Percentiles rank a stretch among this genome's conserved stretches.
These are phyloP conservation scores for Agroathelia rolfsii DNA, from an alignment of 1,284 basidiomycete genomes.

Conservation along the genomic window DNA sequence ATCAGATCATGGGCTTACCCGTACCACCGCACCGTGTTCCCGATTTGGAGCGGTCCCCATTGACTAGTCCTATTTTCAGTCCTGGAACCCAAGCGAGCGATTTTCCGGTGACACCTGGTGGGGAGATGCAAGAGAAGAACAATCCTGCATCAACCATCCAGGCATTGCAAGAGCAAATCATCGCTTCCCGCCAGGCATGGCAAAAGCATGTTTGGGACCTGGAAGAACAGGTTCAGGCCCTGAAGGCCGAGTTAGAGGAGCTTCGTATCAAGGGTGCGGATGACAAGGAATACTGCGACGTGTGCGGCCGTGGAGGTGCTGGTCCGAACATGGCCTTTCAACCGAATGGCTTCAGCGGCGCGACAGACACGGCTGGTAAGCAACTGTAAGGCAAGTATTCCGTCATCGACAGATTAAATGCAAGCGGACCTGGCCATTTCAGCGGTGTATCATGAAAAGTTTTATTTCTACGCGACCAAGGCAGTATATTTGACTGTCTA, in stretches of 20 bases:
- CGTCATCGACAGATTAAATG: too few relatives aligned
- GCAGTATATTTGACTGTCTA: too few relatives aligned
- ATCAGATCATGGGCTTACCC: constrained; percentile 39
- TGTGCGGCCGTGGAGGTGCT: constrained; percentile 54
- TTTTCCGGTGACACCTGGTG: constrained; percentile 47
- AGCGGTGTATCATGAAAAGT: too few relatives aligned
- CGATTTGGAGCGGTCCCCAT: constrained; percentile 37
- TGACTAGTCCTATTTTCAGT: constrained; percentile 31
- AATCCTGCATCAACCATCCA: constrained; percentile 37
- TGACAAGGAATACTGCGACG: constrained; percentile 38
- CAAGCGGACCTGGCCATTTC: too few relatives aligned
- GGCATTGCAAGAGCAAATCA: constrained; percentile 53
- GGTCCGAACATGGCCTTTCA: too few relatives aligned
- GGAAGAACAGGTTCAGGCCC: constrained; percentile 60
- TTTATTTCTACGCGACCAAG: too few relatives aligned
- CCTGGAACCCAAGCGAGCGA: constrained; percentile 31
- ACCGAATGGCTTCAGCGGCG: too few relatives aligned
- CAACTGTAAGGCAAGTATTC: too few relatives aligned
- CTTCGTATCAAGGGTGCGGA: constrained; percentile 31
- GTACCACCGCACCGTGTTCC: constrained; percentile 23
- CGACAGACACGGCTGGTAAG: too few relatives aligned
- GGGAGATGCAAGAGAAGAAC: constrained; percentile 32
- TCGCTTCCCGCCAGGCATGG: constrained; percentile 49
- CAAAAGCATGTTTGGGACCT: constrained; percentile 66
- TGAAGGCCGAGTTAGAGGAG: constrained; percentile 56